Base-by-base conservation (phyloP, 441 rosid genomes). In the Euphorbia celastroides region DNA sequence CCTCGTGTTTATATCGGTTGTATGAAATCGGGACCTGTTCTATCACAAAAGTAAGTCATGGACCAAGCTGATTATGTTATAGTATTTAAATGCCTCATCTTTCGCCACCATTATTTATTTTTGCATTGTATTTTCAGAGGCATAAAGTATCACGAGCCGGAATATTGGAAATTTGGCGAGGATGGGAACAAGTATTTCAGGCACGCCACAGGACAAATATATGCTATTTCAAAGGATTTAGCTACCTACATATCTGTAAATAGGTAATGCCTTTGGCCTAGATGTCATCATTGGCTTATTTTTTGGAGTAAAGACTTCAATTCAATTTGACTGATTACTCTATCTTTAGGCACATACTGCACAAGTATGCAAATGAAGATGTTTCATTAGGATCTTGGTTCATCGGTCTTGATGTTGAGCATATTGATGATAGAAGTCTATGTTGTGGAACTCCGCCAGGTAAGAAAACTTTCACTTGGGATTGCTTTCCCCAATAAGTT, bases 341-440 rank as follows among this genome's bases (percentile, higher is more conserved):
- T 44, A 41, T 62, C 46, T 66, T 66, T 78, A 90, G 97, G 78
- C 80, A 85, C 73, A 70, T 88, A 71, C 94, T 93, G 68, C 97
- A 93, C 72, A 84, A 70, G 58, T 90, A 82, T 63, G 96, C 93
- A 57, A 93, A 88, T 62, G 98, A 93, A 85, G 97, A 93, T 58
- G 98, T 93, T 57, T 87, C 97, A 12, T 64, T 93, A 51, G 98
- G 98, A 61, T 88, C 97, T 22, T 93, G 98, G 98, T 86, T 93
- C 74, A 93, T 93, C 54, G 97, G 98, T 66, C 96, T 91, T 12
- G 96, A 93, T 38, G 97, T 93, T 0, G 93, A 90, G 82, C 98
- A 90, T 56, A 84, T 93, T 50, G 97, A 93, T 65, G 97, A 90
- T 36, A 81, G 97, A 73, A 90, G 92, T 78, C 86, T 93, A 26